Evolutionary conservation across 2,329 filamentous ascomycete genomes (phyloP).

Genomic region (Colletotrichum trifolii): DNA sequence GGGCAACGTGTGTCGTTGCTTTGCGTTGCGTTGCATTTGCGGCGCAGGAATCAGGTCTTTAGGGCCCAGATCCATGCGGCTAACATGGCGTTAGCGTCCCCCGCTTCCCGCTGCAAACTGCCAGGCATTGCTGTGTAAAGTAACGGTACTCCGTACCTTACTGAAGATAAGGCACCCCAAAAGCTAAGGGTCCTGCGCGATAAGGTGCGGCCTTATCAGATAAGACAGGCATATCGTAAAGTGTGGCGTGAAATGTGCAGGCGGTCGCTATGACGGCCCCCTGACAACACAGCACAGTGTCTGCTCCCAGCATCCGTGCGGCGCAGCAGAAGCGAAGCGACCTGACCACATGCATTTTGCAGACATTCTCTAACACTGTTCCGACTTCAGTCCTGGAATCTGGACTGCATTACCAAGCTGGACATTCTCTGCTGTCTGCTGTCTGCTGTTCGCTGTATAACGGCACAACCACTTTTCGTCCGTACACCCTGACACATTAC

Average conservation of each 20-base stretch:
- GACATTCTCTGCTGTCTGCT: no score
- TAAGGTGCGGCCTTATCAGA: no score
- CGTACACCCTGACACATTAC: no score
- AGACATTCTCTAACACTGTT: constrained; percentile 29
- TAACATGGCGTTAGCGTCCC: constrained; percentile 10
- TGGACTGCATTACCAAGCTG: no score
- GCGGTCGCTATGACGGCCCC: constrained; percentile 19
- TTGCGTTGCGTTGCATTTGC: constrained; percentile 35
- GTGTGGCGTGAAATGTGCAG: no score
- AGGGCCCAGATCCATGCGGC: constrained; percentile 6
- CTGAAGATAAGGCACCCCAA: no score
- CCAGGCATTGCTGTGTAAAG: not conserved
- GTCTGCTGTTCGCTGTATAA: no score
- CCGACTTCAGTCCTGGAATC: constrained; percentile 20
- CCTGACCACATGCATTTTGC: constrained; percentile 14
- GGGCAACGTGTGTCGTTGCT: constrained; percentile 34
- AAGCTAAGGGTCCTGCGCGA: no score
- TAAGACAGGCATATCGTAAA: no score
- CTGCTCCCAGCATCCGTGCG: constrained; percentile 23
- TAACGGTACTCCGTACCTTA: no score
- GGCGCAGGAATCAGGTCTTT: constrained; percentile 16
- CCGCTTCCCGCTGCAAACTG: constrained; percentile 27
- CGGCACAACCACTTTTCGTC: no score
- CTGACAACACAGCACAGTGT: constrained; percentile 32
- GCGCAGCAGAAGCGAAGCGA: constrained; percentile 27